Base-by-base conservation (phyloP, 371 early-diverging fungal species). In the Syncephalastrum sp. region DNA sequence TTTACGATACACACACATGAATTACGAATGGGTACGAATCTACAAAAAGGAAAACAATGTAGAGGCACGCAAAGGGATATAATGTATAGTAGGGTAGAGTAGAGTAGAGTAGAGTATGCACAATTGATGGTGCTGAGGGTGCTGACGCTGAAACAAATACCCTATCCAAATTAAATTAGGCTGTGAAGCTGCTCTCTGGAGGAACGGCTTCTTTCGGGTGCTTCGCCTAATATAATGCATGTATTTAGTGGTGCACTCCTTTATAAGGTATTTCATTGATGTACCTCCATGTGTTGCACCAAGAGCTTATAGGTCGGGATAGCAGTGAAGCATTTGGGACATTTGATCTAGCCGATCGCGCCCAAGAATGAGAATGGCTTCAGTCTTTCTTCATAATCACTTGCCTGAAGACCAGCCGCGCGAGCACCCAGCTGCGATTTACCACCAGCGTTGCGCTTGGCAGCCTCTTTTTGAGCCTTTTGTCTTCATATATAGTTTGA, bases 281-380 rank as follows among this genome's bases (percentile, higher is more conserved):
- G 59, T 70, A 77, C 83, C 54, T 79, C 83, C 82, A 86, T 83
- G 59, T 86, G 87, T 47, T 81, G 78, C 19, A 75, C 74, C 47
- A 86, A 57, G 19, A 82, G 60, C 29, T 84, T 86, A 57, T 84
- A 84, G 29, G 77, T 77, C 12, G 87, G 71, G 68, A 75, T 64
- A 21, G 59, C 66, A 53, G 56, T 55, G 41, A 77, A 59, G 50
- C 75, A 77, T 15, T 59, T 75, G 12, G 75, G 64, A 47, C 79
- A 76, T 24, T 74, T 70, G 54, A 77, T 67, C 78, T 77, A 63
- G 8, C 5, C 14, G 29, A 10, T 16, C 25, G 6, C 8, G 10
- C 17, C 15, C 1, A 27, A 15, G 46, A 7, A 42, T 43, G 21
- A 13, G 54, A 46, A 24, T 23, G 38, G 10, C 8, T 29, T 33